phyloP scores from a whole-genome alignment of 345 rosid genomes.

The Mangifera indica region DNA sequence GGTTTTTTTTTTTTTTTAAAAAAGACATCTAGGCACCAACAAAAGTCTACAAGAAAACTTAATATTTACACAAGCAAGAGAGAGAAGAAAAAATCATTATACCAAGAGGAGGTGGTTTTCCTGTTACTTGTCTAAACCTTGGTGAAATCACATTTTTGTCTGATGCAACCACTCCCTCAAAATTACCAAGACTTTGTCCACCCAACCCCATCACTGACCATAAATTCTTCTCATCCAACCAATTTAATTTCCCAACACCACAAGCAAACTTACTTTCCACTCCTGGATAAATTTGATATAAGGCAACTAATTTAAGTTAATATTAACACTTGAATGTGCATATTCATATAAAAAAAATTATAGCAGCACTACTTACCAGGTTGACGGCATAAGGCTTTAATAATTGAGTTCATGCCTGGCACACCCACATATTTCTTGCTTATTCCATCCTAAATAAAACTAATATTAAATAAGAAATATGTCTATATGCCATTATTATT shows the following conservation, averaged over 20 bases:
- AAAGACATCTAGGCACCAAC: neutral
- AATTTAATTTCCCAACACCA: conserved; percentile 64
- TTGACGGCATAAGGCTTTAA: conserved; percentile 60
- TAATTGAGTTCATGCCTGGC: conserved; percentile 82
- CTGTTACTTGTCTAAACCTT: conserved; percentile 53
- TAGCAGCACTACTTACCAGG: conserved; percentile 39
- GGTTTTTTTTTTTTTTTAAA: no score
- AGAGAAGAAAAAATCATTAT: conserved; percentile 1
- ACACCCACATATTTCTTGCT: conserved; percentile 71
- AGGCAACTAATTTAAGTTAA: conserved; percentile 1
- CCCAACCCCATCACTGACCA: conserved; percentile 66
- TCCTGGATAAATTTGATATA: conserved; percentile 40
- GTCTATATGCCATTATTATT: neutral
- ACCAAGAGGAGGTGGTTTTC: conserved; percentile 75
- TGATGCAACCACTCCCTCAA: conserved; percentile 62
- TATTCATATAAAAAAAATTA: neutral
- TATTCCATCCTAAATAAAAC: conserved; percentile 46
- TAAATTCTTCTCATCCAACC: conserved; percentile 54
- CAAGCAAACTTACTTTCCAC: conserved; percentile 61
- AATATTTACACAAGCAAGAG: neutral
- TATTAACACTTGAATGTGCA: conserved; percentile 1
- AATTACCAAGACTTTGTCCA: conserved; percentile 59
- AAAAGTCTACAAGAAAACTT: neutral
- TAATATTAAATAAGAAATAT: neutral
- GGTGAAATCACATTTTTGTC: conserved; percentile 69